Percentiles rank a stretch among this genome's conserved stretches.
phyloP scores from a whole-genome alignment of 129 eudicot genomes.

The Scalesia atractyloides region DNA sequence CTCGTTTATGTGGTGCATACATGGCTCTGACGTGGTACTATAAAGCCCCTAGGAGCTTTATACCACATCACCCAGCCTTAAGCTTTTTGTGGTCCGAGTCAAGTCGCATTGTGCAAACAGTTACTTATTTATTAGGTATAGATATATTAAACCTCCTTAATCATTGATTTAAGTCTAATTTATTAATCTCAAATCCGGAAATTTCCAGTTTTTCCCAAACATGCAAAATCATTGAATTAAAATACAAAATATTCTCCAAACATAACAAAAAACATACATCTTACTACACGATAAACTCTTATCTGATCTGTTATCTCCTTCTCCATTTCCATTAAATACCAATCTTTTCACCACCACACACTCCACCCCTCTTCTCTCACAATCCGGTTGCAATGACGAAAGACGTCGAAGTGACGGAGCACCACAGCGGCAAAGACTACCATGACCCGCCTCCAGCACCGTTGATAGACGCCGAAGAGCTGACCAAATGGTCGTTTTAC shows the following conservation, averaged over 20 bases:
- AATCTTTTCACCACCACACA: slow-evolving; percentile 37
- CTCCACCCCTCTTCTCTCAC: slow-evolving; percentile 23
- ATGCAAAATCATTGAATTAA: background rate
- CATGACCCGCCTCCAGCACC: slow-evolving; percentile 94
- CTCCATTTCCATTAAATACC: slow-evolving; percentile 39
- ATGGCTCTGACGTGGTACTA: too few species aligned
- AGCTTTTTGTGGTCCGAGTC: too few species aligned
- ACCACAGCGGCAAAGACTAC: slow-evolving; percentile 71
- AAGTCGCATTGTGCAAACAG: too few species aligned
- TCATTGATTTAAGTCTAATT: background rate
- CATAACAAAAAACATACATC: background rate
- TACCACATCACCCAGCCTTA: too few species aligned
- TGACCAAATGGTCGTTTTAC: slow-evolving; percentile 75
- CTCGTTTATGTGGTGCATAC: too few species aligned
- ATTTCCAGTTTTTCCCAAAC: slow-evolving; percentile 3
- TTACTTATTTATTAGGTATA: too few species aligned
- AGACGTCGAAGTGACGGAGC: slow-evolving; percentile 60
- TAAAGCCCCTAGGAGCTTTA: too few species aligned
- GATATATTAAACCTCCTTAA: too few species aligned
- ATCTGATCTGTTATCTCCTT: slow-evolving; percentile 4
- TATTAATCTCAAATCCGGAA: background rate
- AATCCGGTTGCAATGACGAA: slow-evolving; percentile 19
- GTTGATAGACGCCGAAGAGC: slow-evolving; percentile 52
- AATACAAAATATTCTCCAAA: background rate
- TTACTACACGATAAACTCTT: slow-evolving; percentile 23